These are phyloP conservation scores for Globisporangium canariense DNA, from an alignment of 352 stramenopile genomes.

Conservation along the genomic window DNA sequence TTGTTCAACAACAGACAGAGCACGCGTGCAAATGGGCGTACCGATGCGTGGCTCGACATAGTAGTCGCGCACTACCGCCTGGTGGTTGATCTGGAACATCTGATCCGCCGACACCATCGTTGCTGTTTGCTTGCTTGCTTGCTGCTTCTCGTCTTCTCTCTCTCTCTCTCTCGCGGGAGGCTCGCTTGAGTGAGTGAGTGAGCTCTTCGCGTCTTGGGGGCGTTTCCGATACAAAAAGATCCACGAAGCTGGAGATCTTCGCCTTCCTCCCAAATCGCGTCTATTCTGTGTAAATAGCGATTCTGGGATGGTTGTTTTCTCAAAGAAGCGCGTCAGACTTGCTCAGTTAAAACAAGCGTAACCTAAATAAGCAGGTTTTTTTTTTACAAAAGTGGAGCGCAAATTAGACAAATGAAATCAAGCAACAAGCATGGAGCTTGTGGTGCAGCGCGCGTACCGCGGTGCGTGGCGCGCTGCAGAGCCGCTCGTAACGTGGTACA, in stretches of 20 bases:
- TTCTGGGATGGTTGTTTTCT: too few relatives aligned
- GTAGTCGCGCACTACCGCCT: slow-evolving; percentile 83
- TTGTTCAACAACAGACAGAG: background rate
- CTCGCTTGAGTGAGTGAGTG: slow-evolving; percentile 1
- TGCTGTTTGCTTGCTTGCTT: background rate
- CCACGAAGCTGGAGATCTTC: slow-evolving; percentile 6
- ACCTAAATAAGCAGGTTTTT: too few relatives aligned
- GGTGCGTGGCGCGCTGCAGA: slow-evolving; percentile 42
- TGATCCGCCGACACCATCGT: slow-evolving; percentile 64
- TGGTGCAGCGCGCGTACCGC: slow-evolving; percentile 55
- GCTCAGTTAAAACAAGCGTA: too few relatives aligned
- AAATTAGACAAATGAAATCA: too few relatives aligned
- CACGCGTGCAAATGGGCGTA: slow-evolving; percentile 23
- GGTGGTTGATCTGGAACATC: slow-evolving; percentile 69
- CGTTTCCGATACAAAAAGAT: slow-evolving; percentile 15
- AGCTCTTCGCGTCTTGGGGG: background rate
- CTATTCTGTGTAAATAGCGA: too few relatives aligned
- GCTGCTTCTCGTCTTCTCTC: background rate
- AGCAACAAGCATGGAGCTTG: slow-evolving; percentile 12
- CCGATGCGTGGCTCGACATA: slow-evolving; percentile 83
- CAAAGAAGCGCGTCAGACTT: too few relatives aligned
- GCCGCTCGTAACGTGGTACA: slow-evolving; percentile 53
- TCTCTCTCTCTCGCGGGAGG: background rate
- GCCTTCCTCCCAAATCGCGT: background rate
- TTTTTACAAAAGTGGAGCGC: too few relatives aligned